Percentiles rank a stretch among this genome's conserved stretches.
These are phyloP conservation scores for Pluteus cervinus DNA, from an alignment of 768 basidiomycete genomes.

Conservation along the genomic window DNA sequence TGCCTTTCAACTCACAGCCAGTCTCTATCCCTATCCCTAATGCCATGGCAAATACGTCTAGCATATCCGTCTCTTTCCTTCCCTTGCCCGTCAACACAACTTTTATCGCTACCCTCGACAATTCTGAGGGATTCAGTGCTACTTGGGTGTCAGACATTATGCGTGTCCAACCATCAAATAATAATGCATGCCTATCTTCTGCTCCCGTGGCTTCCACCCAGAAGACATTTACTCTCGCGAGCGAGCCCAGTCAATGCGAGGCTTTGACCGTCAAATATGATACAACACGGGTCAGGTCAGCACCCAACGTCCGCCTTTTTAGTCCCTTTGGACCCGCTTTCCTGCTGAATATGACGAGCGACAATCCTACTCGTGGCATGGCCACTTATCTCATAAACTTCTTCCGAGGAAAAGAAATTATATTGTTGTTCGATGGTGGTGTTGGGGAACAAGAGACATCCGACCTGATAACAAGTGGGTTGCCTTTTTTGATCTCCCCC, in stretches of 20 bases:
- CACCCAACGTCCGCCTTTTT: slow-evolving; percentile 33
- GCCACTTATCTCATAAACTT: slow-evolving; percentile 40
- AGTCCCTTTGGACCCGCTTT: slow-evolving; percentile 27
- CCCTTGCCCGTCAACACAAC: slow-evolving; percentile 42
- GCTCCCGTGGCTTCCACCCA: slow-evolving; percentile 7
- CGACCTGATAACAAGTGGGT: slow-evolving; percentile 33
- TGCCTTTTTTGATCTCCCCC: slow-evolving; percentile 3
- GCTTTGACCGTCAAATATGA: slow-evolving; percentile 40
- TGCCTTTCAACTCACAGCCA: slow-evolving; percentile 49
- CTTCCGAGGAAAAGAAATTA: slow-evolving; percentile 26
- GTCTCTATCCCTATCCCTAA: slow-evolving; percentile 40
- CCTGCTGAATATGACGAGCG: slow-evolving; percentile 18
- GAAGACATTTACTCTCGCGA: slow-evolving; percentile 25
- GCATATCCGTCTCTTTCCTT: slow-evolving; percentile 42
- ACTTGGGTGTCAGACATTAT: slow-evolving; percentile 44
- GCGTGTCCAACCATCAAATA: slow-evolving; percentile 33
- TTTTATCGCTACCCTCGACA: slow-evolving; percentile 53
- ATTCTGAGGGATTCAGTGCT: slow-evolving; percentile 30
- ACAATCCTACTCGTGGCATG: slow-evolving; percentile 21
- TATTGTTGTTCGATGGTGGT: slow-evolving; percentile 40
- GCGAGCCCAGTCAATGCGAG: slow-evolving; percentile 39
- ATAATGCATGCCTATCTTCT: slow-evolving; percentile 35
- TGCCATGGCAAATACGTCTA: slow-evolving; percentile 27
- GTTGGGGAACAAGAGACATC: slow-evolving; percentile 33
- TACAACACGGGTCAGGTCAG: slow-evolving; percentile 17